Base-by-base conservation (phyloP, 306 rosid genomes). In the Fagus crenata region DNA sequence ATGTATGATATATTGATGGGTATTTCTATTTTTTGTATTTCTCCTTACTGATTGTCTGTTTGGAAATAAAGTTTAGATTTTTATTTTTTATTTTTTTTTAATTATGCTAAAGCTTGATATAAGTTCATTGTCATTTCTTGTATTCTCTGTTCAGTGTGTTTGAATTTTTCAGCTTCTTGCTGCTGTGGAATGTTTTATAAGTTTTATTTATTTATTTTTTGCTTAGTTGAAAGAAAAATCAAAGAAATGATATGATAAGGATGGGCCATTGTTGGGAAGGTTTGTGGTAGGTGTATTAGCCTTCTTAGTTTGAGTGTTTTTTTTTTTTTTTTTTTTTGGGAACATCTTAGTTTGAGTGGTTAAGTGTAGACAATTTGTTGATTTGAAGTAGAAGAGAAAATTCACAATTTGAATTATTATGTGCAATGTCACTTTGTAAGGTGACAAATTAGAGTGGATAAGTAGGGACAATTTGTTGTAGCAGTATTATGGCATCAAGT, bases 51-150 rank as follows among this genome's bases (percentile, higher is more conserved):
- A 22, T 22, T 22, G 28, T 39, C 5, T 39, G 7, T 46, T 46
- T 8, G 8, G 8, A 2, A 7, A 1, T 46, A 1, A 9, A 46
- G 2, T 59, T 28, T 64, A 12, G 3, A 6, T 7, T 40, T 63
- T 72, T 40, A 36, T 67, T 14, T 4, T n/a, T 32, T 73, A 28
- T 41, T 36, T 28, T 15, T 42, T 75, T 55, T 3, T 40, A 36
- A 77, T 82, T 67, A 73, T 60, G 67, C 64, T 46, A 67, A 54
- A 76, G 67, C 53, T 65, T 64, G 75, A 61, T 46, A 12, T 37
- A 68, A 40, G 72, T 80, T 53, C 76, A 60, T 78, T 49, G 46
- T 36, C 37, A 61, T 15, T 80, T 69, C 58, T 69, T 84, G 71
- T 40, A 35, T 49, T 53, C 60, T 53, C 11, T 68, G 64, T 39